Evolutionary conservation across 2,329 filamentous ascomycete species (phyloP).

Genomic region (Bipolaris cookei): DNA sequence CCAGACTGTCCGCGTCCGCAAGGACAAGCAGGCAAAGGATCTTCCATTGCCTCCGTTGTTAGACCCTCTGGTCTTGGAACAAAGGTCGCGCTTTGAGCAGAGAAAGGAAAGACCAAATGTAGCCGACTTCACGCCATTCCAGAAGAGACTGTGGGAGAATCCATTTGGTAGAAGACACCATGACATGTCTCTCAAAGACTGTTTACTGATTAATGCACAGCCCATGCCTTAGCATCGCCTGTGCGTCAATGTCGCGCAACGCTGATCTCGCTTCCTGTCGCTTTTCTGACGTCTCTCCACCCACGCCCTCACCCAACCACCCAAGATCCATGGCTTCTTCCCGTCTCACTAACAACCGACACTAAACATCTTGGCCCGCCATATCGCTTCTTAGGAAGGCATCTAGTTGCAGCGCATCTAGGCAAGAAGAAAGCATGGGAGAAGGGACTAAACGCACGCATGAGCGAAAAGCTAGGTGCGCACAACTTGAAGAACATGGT

Average conservation of each 20-base stretch:
- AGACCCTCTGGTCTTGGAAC: slow-evolving; percentile 51
- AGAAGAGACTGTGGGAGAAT: slow-evolving; percentile 65
- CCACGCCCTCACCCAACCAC: slow-evolving; percentile 63
- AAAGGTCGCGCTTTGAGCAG: slow-evolving; percentile 47
- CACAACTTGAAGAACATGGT: slow-evolving; percentile 45
- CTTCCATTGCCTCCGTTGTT: slow-evolving; percentile 59
- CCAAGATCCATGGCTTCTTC: slow-evolving; percentile 62
- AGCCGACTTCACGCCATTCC: slow-evolving; percentile 57
- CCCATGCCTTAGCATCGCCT: slow-evolving; percentile 66
- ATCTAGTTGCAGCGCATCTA: slow-evolving; percentile 24
- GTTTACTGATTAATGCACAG: slow-evolving; percentile 48
- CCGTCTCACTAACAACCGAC: slow-evolving; percentile 46
- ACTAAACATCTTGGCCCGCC: slow-evolving; percentile 33
- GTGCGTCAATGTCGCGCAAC: slow-evolving; percentile 64
- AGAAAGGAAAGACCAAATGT: slow-evolving; percentile 53
- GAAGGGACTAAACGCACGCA: slow-evolving; percentile 30
- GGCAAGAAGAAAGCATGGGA: slow-evolving; percentile 33
- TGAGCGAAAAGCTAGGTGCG: slow-evolving; percentile 45
- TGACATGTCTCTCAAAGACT: neutral
- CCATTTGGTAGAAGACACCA: slow-evolving; percentile 62
- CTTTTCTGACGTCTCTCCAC: slow-evolving; percentile 69
- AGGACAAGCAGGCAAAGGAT: slow-evolving; percentile 37
- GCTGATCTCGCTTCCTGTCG: slow-evolving; percentile 58
- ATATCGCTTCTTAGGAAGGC: slow-evolving; percentile 29
- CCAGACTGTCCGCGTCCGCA: slow-evolving; percentile 42